Evolutionary conservation across 345 rosid genomes (phyloP).

Genomic region (Draba incana): DNA sequence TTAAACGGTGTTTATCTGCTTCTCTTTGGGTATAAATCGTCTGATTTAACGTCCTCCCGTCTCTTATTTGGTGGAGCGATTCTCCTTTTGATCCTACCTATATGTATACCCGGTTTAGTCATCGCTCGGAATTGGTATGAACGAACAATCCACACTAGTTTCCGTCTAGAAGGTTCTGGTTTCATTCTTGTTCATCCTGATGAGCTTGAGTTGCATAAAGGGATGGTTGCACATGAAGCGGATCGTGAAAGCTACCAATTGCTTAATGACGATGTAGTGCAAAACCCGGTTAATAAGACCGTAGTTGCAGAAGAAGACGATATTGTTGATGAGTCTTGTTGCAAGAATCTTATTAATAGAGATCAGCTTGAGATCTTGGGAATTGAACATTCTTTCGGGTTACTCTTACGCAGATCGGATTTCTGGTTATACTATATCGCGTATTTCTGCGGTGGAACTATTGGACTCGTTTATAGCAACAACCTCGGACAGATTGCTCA

Average conservation of each 20-base stretch:
- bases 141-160: constrained; percentile 60
- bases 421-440: constrained; percentile 88
- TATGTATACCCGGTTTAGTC: constrained; percentile 76
- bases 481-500: constrained; percentile 95
- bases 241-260: constrained; percentile 46
- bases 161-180: constrained; percentile 57
- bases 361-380: constrained; percentile 71
- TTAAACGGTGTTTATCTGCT: constrained; percentile 84
- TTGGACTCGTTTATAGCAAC: constrained; percentile 95
- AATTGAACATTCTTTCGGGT: constrained; percentile 61
- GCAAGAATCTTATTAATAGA: constrained; percentile 53
- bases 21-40: constrained; percentile 52
- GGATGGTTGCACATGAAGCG: constrained; percentile 52
- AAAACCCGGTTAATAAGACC: constrained; percentile 31
- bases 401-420: constrained; percentile 72
- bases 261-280: constrained; percentile 35
- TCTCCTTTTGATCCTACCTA: constrained; percentile 66
- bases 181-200: constrained; percentile 84
- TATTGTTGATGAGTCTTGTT: constrained; percentile 48
- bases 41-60: constrained; percentile 46
- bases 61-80: constrained; percentile 76
- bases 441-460: constrained; percentile 92
- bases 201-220: constrained; percentile 89
- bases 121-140: constrained; percentile 80
- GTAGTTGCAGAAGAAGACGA: constrained; percentile 23